These are phyloP conservation scores for Mallotus repandus DNA, from an alignment of 441 rosid species.

Conservation along the genomic window DNA sequence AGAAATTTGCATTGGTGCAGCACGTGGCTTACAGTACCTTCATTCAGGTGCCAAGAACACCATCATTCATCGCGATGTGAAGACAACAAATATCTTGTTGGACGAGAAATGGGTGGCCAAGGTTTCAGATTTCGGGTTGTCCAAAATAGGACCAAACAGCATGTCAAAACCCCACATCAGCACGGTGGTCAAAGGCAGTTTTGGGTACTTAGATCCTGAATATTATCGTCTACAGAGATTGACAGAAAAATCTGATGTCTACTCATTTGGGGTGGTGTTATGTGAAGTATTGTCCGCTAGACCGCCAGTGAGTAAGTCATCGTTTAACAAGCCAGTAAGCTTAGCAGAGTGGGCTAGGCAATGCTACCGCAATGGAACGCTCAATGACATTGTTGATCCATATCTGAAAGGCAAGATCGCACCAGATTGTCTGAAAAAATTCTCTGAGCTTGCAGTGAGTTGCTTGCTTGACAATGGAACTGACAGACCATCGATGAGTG, in stretches of 20 bases:
- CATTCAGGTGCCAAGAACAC: slow-evolving; percentile 45
- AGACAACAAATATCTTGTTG: slow-evolving; percentile 54
- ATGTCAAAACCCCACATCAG: slow-evolving; percentile 42
- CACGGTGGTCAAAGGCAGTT: slow-evolving; percentile 63
- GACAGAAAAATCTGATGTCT: slow-evolving; percentile 66
- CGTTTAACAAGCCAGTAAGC: slow-evolving; percentile 25
- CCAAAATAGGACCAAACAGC: slow-evolving; percentile 40
- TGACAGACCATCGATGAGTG: slow-evolving; percentile 47
- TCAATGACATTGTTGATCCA: slow-evolving; percentile 44
- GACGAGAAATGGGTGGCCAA: slow-evolving; percentile 57
- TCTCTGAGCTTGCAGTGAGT: slow-evolving; percentile 38
- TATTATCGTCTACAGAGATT: slow-evolving; percentile 46
- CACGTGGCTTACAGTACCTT: slow-evolving; percentile 52
- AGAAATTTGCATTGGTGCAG: slow-evolving; percentile 59
- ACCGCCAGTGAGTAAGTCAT: slow-evolving; percentile 30
- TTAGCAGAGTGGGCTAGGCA: slow-evolving; percentile 45
- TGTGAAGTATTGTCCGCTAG: slow-evolving; percentile 50
- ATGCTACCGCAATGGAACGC: slow-evolving; percentile 30
- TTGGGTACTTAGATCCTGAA: slow-evolving; percentile 67
- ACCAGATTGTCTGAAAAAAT: slow-evolving; percentile 38
- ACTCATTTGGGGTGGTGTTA: slow-evolving; percentile 63
- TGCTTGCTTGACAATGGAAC: slow-evolving; percentile 43
- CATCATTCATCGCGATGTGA: slow-evolving; percentile 63
- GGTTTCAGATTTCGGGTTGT: slow-evolving; percentile 65
- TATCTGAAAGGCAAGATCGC: slow-evolving; percentile 35